A percentile compares a stretch with the other conserved stretches of the same genome.
Conservation (phyloP, 2,329 filamentous ascomycete species). For the Neonectria sp. region DNA sequence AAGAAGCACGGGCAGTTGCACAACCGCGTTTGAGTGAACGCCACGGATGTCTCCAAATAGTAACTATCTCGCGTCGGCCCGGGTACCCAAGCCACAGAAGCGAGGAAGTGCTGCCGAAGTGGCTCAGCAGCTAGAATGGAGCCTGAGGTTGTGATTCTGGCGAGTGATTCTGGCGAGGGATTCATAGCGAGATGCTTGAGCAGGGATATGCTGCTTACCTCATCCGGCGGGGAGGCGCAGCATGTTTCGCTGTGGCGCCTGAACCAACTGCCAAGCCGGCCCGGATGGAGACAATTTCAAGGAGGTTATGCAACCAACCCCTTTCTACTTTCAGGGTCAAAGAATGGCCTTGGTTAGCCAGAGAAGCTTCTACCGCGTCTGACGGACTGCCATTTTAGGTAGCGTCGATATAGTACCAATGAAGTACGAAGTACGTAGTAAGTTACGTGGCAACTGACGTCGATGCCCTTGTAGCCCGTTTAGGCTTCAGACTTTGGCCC, state of each 20-base stretch:
- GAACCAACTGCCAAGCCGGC: conserved; percentile 15
- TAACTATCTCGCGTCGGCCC: not conserved
- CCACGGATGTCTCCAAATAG: not conserved
- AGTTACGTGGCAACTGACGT: conserved; percentile 3
- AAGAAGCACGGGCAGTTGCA: not conserved
- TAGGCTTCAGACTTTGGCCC: conserved; percentile 9
- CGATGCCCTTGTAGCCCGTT: not conserved
- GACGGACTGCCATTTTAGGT: not conserved
- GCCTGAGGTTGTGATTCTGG: not conserved
- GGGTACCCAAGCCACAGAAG: not conserved
- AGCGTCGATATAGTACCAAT: not conserved
- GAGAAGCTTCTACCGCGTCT: conserved; percentile 4
- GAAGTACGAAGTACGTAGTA: not conserved
- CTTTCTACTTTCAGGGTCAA: conserved; percentile 5
- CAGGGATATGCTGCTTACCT: conserved; percentile 10
- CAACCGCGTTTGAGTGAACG: not conserved
- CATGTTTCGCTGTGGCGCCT: conserved; percentile 36
- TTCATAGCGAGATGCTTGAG: not conserved
- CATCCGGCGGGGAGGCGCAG: conserved; percentile 24
- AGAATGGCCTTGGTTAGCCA: not conserved
- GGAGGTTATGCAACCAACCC: conserved; percentile 22
- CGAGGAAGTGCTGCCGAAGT: not conserved
- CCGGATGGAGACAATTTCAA: conserved; percentile 28
- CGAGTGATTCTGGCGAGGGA: too few relatives aligned
- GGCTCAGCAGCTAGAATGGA: not conserved